Base-by-base conservation (phyloP, 2,329 filamentous ascomycete genomes). In the Neoscytalidium dimidiatum region DNA sequence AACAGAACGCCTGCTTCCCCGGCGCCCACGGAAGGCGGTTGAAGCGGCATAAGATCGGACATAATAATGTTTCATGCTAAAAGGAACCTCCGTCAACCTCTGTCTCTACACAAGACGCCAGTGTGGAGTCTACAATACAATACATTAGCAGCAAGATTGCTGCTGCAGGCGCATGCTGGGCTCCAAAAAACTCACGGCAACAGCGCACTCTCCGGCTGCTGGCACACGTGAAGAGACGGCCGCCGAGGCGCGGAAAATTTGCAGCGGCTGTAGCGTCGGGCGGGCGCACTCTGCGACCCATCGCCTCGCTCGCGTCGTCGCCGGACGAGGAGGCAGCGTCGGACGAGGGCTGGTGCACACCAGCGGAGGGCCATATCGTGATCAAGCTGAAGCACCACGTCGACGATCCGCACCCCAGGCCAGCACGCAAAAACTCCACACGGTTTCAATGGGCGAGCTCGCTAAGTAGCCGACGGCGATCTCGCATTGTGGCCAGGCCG, bases 351-450 rank as follows among this genome's bases (percentile, higher is more conserved):
- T 29, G n/a, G n/a, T n/a, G n/a, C n/a, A n/a, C n/a, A n/a, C n/a
- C n/a, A n/a, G n/a, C n/a, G n/a, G n/a, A 38, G 9, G 21, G 53
- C 35, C 29, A 23, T n/a, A 21, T 28, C 17, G 53, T 29, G 53
- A 58, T 58, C 53, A 58, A 58, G 53, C 53, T 58, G 53, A 58
- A 44, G 53, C 53, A 60, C 5, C 41, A 57, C n/a, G 17, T 33
- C 26, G 56, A 23, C 38, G 56, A 46, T 60, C 56, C 38, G 38
- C 38, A 21, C 53, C 53, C 21, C 52, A 14, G 23, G 23, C 2
- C 4, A 57, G 53, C 53, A 58, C 53, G 56, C 56, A 60, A 57
- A 19, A 23, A n/a, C 35, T 57, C 35, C 35, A 57, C 53, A 21
- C 26, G 11, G 56, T 60, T 60, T 60, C 56, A 60, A 31, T 46